phyloP scores from a whole-genome alignment of 305 asterid genomes.

The Fraxinus baroniana region DNA sequence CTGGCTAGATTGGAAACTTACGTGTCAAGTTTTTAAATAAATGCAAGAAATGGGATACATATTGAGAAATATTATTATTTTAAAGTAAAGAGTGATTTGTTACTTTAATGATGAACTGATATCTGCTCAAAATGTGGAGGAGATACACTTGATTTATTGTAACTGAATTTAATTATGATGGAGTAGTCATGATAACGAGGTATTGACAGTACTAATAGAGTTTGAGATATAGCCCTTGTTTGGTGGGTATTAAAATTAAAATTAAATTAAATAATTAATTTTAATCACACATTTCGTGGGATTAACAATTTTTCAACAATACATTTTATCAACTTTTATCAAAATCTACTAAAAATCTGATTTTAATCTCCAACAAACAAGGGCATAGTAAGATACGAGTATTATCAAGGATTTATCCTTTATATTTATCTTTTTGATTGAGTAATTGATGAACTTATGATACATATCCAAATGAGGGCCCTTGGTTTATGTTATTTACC shows the following conservation, averaged over 20 bases:
- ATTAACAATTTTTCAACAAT: too few relatives aligned
- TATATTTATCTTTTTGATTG: not conserved
- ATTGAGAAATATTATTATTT: too few relatives aligned
- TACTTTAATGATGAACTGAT: slow-evolving; percentile 11
- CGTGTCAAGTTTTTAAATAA: too few relatives aligned
- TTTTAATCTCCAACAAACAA: too few relatives aligned
- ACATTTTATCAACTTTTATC: too few relatives aligned
- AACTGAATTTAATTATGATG: not conserved
- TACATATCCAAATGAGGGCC: not conserved
- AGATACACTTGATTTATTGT: not conserved
- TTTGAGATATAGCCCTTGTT: not conserved
- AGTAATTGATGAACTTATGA: not conserved
- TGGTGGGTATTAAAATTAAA: too few relatives aligned
- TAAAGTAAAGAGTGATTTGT: not conserved
- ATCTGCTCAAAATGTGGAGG: not conserved
- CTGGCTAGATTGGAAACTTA: too few relatives aligned
- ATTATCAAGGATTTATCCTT: not conserved
- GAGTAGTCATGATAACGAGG: not conserved
- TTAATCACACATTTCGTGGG: too few relatives aligned
- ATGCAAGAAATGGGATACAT: too few relatives aligned
- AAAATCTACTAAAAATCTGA: too few relatives aligned
- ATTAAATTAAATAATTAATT: too few relatives aligned
- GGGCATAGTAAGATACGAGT: not conserved
- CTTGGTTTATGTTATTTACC: not conserved
- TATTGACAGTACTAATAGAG: not conserved